Percentiles rank a stretch among this genome's conserved stretches.
phyloP scores from a whole-genome alignment of 306 rosid species.

The Hippophae gyantsensis region DNA sequence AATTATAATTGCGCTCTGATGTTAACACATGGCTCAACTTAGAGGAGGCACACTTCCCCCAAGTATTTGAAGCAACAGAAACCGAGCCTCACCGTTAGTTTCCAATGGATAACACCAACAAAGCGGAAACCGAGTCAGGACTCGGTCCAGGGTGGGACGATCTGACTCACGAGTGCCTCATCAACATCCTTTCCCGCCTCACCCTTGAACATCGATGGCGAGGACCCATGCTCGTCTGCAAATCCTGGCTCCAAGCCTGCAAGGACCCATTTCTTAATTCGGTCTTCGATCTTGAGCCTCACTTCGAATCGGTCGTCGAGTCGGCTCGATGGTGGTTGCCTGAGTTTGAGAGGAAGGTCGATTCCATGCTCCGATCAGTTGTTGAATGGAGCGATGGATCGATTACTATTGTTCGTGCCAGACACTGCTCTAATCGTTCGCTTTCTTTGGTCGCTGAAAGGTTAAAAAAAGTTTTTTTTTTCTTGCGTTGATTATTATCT shows the following conservation, averaged over 20 bases:
- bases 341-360: constrained; percentile 51
- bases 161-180: constrained; percentile 66
- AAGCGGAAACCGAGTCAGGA: constrained; percentile 13
- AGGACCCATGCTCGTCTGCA: constrained; percentile 64
- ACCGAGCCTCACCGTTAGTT: no score
- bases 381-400: constrained; percentile 41
- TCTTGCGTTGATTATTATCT: background rate
- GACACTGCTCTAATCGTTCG: constrained; percentile 65
- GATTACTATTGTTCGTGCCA: constrained; percentile 47
- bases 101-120: constrained; percentile 23
- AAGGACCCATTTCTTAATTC: constrained; percentile 57
- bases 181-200: constrained; percentile 65
- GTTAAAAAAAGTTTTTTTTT: constrained; percentile 18
- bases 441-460: constrained; percentile 56
- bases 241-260: constrained; percentile 60
- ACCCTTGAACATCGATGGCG: constrained; percentile 59
- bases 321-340: constrained; percentile 55
- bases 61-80: no score
- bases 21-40: no score
- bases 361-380: constrained; percentile 69
- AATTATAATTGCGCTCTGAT: no score
- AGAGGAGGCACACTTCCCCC: no score
- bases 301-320: constrained; percentile 34
- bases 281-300: constrained; percentile 51
- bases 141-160: constrained; percentile 48